Conservation (phyloP, 306 rosid genomes). For the Pyrus bretschneideri region DNA sequence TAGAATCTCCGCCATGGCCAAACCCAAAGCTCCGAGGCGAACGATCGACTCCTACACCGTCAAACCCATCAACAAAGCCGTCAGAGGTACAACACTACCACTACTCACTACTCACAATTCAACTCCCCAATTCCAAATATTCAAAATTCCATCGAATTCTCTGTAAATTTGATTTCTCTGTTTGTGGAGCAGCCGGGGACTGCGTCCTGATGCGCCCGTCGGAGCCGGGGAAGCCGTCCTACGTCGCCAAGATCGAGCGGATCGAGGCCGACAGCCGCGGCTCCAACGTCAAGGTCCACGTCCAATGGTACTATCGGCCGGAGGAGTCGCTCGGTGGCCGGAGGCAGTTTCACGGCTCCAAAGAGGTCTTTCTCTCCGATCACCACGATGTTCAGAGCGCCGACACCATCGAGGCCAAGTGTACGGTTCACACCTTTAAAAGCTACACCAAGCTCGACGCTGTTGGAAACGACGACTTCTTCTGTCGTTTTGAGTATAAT, state of each 20-base stretch:
- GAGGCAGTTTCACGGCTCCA: constrained; percentile 93
- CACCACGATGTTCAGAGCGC: constrained; percentile 91
- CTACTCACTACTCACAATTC: neutral
- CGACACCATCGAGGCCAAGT: constrained; percentile 84
- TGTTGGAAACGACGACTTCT: constrained; percentile 95
- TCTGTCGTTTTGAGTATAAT: constrained; percentile 95
- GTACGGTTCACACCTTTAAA: constrained; percentile 86
- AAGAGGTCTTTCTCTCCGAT: constrained; percentile 92
- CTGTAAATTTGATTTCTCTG: neutral
- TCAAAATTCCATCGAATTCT: neutral
- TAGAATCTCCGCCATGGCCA: constrained; percentile 48
- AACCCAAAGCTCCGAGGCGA: constrained; percentile 81
- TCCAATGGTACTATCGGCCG: constrained; percentile 98
- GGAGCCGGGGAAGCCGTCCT: constrained; percentile 74
- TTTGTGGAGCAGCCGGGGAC: constrained; percentile 53
- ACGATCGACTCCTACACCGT: constrained; percentile 91
- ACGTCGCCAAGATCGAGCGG: constrained; percentile 88
- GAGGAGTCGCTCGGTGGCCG: constrained; percentile 99
- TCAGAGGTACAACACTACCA: constrained; percentile 40
- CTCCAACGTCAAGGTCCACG: constrained; percentile 77
- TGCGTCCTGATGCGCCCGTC: constrained; percentile 92
- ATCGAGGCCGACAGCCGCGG: constrained; percentile 95
- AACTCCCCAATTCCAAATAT: neutral
- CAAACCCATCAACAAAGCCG: constrained; percentile 68
- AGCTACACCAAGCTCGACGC: constrained; percentile 95